Conservation (phyloP, 2,329 filamentous ascomycete species). For the Fusarium denticulatum region DNA sequence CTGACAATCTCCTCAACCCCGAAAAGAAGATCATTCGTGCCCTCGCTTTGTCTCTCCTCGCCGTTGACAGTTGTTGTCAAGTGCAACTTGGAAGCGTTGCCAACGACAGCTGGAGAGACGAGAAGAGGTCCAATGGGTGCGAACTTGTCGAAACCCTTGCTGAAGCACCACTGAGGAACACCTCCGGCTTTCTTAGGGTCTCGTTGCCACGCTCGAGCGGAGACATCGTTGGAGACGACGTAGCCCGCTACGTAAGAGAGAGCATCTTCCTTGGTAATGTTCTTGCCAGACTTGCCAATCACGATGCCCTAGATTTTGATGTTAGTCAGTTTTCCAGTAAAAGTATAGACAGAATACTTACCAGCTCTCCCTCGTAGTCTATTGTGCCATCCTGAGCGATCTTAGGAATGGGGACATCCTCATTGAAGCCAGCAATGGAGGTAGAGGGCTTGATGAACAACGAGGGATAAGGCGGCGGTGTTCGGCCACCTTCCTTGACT, state of each 20-base stretch:
- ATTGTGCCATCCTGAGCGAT: slow-evolving; percentile 57
- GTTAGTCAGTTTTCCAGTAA: rapidly evolving
- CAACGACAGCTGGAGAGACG: slow-evolving; percentile 46
- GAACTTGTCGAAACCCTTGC: slow-evolving; percentile 65
- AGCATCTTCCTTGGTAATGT: slow-evolving; percentile 58
- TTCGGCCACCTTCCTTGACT: slow-evolving; percentile 64
- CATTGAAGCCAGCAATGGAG: slow-evolving; percentile 49
- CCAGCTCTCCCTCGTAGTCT: slow-evolving; percentile 63
- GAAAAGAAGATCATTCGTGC: slow-evolving; percentile 61
- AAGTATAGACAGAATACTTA: background rate
- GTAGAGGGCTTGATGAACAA: slow-evolving; percentile 62
- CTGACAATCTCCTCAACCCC: slow-evolving; percentile 57
- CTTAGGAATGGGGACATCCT: slow-evolving; percentile 56
- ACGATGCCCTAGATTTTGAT: slow-evolving; percentile 53
- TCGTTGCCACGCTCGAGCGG: slow-evolving; percentile 62
- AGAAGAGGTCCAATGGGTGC: slow-evolving; percentile 63
- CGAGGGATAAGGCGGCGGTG: slow-evolving; percentile 59
- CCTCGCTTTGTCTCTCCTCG: slow-evolving; percentile 59
- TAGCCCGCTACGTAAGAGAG: slow-evolving; percentile 60
- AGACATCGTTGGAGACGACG: slow-evolving; percentile 62
- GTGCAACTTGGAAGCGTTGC: slow-evolving; percentile 42
- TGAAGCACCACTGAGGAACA: slow-evolving; percentile 64
- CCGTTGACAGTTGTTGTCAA: slow-evolving; percentile 59
- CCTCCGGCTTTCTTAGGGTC: slow-evolving; percentile 56
- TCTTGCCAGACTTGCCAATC: slow-evolving; percentile 62